Evolutionary conservation across 352 stramenopile species (phyloP), one percentile per base, ranked within the genome.

Genomic region (Blastocystis sp.): DNA sequence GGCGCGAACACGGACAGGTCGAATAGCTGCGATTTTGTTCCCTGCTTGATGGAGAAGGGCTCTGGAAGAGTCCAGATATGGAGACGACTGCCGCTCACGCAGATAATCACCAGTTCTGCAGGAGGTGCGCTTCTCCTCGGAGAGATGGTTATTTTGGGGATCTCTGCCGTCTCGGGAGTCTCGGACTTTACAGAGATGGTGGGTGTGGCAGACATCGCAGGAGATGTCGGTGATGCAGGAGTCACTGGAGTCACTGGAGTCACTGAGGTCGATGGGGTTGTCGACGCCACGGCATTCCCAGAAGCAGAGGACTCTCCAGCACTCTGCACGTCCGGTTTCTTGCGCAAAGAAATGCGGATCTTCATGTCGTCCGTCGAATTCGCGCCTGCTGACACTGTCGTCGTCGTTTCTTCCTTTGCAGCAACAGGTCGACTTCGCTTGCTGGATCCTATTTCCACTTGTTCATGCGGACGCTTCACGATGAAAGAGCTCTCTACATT

Each of bases 21-120:
- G 50, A 85, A 30, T 4, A 18, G 8, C 6, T 54, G 30, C 43
- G 73, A 85, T 26, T 65, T 18, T 1, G 6, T 41, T 20, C 34
- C n/a, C 11, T 26, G n/a, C 18, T 85, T 64, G 1, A 85, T 37
- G 0, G 39, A n/a, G 16, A 53, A 24, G 2, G 68, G 43, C 11
- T 45, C 30, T 20, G 73, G 73, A 11, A 85, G 54, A 5, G 55
- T 9, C 73, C 73, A 85, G 45, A 85, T 47, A 43, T 85, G 73
- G 18, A 85, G 73, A 26, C 55, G 11, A 9, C 26, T 68, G 4
- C 20, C 16, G 39, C 45, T 53, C 9, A 30, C 59, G 30, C 43
- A 50, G 24, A 85, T 64, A 37, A 85, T 62, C 16, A 85, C 53
- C 9, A 56, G 34, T 13, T 85, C 73, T 20, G 73, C 30, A 16